A percentile compares a stretch with the other conserved stretches of the same genome.
These are phyloP conservation scores for Paraglomus occultum DNA, from an alignment of 192 early-diverging fungal species.

Conservation along the genomic window DNA sequence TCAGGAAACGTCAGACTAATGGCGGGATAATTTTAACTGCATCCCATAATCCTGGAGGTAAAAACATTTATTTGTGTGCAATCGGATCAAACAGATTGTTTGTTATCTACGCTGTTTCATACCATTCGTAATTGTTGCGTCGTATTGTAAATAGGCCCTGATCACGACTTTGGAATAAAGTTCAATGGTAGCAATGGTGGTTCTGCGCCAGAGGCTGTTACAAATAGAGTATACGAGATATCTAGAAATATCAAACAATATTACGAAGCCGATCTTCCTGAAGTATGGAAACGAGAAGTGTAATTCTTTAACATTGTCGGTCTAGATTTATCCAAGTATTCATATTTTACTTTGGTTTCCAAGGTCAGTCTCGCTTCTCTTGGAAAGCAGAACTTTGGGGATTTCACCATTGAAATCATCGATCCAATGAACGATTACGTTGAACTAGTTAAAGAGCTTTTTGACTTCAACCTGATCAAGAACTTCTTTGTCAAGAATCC, in stretches of 20 bases:
- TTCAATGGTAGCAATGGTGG: constrained; percentile 97
- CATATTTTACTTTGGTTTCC: constrained; percentile 3
- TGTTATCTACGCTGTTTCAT: not conserved
- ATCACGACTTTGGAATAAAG: constrained; percentile 99
- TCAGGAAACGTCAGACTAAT: constrained; percentile 83
- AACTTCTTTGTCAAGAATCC: constrained; percentile 69
- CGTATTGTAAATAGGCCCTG: constrained; percentile 55
- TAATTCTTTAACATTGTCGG: not conserved
- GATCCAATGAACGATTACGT: constrained; percentile 91
- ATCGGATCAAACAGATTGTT: not conserved
- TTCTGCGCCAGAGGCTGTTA: constrained; percentile 94
- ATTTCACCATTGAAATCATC: constrained; percentile 79
- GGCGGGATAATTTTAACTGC: constrained; percentile 98
- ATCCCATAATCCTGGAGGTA: constrained; percentile 95
- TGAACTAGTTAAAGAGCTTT: constrained; percentile 80
- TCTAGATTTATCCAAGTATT: not conserved
- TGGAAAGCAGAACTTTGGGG: constrained; percentile 59
- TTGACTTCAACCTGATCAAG: constrained; percentile 87
- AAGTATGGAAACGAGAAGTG: constrained; percentile 41
- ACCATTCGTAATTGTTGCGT: not conserved
- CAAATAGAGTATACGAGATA: constrained; percentile 86
- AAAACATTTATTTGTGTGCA: constrained; percentile 8
- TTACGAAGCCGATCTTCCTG: constrained; percentile 55
- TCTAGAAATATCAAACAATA: constrained; percentile 74
- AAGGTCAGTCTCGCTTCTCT: constrained; percentile 72